phyloP scores from a whole-genome alignment of 1,139 yeast genomes.

The Pichia sorboxylosa region DNA sequence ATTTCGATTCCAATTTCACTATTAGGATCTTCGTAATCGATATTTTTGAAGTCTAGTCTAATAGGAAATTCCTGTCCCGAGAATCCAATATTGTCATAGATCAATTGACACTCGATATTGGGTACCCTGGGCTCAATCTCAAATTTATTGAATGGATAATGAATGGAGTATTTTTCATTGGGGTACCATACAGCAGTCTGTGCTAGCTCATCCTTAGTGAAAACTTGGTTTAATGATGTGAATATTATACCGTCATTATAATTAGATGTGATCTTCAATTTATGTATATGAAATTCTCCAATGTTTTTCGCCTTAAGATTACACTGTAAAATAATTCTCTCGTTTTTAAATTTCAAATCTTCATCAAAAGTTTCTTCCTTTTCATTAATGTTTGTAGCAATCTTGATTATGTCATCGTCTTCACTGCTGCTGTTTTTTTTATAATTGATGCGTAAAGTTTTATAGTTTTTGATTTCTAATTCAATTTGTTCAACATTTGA shows the following conservation, averaged over 20 bases:
- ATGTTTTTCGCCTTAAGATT: too few relatives aligned
- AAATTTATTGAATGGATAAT: constrained; percentile 10
- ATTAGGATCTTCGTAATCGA: constrained; percentile 21
- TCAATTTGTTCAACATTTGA: too few relatives aligned
- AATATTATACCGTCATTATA: constrained; percentile 5
- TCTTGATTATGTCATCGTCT: too few relatives aligned
- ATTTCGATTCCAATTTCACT: constrained; percentile 12
- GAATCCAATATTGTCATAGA: constrained; percentile 15
- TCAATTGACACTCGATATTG: constrained; percentile 14
- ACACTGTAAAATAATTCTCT: constrained; percentile 14
- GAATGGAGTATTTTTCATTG: not conserved
- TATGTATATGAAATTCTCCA: constrained; percentile 14
- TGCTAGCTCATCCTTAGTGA: constrained; percentile 2
- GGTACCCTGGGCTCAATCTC: constrained; percentile 27
- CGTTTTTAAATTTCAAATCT: not conserved
- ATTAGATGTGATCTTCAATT: constrained; percentile 3
- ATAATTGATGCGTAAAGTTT: too few relatives aligned
- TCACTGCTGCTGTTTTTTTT: too few relatives aligned
- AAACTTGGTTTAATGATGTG: constrained; percentile 1
- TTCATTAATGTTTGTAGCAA: not conserved
- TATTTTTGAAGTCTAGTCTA: constrained; percentile 16
- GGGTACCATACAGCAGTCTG: too few relatives aligned
- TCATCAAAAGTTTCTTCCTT: not conserved
- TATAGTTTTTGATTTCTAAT: too few relatives aligned
- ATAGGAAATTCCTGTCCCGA: constrained; percentile 22